Evolutionary conservation across 176 grass and related monocot genomes (phyloP).

Genomic region (Carex kokanica): DNA sequence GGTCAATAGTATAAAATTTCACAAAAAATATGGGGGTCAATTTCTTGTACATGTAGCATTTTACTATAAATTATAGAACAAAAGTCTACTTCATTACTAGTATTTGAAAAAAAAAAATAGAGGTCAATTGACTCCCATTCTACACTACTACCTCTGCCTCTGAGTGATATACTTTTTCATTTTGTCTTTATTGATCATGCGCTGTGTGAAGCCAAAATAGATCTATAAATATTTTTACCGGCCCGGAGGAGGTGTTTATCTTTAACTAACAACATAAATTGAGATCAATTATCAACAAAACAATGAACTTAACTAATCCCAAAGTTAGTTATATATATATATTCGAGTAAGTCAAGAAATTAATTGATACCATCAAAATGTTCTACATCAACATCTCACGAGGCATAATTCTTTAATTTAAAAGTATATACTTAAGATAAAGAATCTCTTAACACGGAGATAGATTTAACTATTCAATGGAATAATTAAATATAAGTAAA

Average conservation of each 20-base stretch:
- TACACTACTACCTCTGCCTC: no score
- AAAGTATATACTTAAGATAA: neutral
- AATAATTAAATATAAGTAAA: neutral
- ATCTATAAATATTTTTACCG: no score
- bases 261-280: neutral
- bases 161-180: no score
- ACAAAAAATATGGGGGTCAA: no score
- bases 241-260: neutral
- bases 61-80: no score
- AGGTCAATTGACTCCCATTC: no score
- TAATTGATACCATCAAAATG: neutral
- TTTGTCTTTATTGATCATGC: no score
- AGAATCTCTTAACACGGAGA: conserved; percentile 6
- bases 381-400: conserved; percentile 10
- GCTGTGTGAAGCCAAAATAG: no score
- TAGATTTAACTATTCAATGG: neutral
- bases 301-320: neutral
- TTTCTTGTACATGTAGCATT: no score
- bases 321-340: neutral
- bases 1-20: no score
- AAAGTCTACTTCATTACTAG: no score
- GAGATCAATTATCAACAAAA: neutral
- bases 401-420: neutral
- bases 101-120: no score
- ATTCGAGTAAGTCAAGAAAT: neutral